Base-by-base conservation (phyloP, 768 basidiomycete genomes). In the Termitomyces titanicus region DNA sequence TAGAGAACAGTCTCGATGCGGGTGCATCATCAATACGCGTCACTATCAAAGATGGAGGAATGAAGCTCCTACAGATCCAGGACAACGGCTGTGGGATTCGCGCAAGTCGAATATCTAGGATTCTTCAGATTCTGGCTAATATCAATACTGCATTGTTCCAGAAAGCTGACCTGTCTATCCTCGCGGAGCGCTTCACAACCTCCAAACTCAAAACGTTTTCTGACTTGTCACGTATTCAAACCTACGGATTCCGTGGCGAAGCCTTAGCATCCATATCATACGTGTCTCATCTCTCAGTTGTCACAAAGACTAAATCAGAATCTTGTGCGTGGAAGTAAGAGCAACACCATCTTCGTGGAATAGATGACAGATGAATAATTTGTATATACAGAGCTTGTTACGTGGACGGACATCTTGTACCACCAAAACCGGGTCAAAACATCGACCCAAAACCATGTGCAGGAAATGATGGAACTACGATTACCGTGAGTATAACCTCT, bases 231-330 rank as follows among this genome's bases (percentile, higher is more conserved):
- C 77, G 76, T n/a, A 77, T 99, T 34, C 78, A 81, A 2, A 98
- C 96, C 0, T 98, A 98, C 68, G 97, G 97, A 0, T 99, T 99
- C 70, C 83, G 97, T 49, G 96, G 97, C 27, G 97, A 99, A 72
- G 97, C 97, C 0, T 73, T 99, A 46, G 97, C 96, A 2, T 95
- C 93, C 12, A 92, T 99, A 56, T 95, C 93, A 5, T 94, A 97
- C 70, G 92, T 96, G 38, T 86, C 94, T 1, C 90, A 89, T 67
- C 76, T 99, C 53, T 84, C 85, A 17, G 89, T 98, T 10, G 73
- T 90, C n/a, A 97, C 94, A 5, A 98, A 98, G 74, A 93, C 89
- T 0, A 89, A 83, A 65, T 64, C 74, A 0, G 92, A 94, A 38
- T 71, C 78, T 2, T 93, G 89, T 69, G 96, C 94, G 5, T 98